Evolutionary conservation across 2,329 filamentous ascomycete species (phyloP).

Genomic region (Monilinia aucupariae): DNA sequence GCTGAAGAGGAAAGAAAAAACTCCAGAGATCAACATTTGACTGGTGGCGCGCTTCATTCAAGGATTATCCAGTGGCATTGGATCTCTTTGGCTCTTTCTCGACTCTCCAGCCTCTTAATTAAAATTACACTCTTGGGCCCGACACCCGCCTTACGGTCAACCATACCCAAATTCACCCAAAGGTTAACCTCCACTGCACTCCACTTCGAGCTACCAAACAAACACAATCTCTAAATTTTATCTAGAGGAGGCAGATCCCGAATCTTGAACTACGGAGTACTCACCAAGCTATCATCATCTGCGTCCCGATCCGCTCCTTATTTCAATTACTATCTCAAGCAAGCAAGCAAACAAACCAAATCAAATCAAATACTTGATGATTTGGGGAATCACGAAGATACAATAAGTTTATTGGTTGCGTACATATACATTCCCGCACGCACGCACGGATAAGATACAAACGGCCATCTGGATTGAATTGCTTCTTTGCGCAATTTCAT

Average conservation of each 20-base stretch:
- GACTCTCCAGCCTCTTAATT: conserved; percentile 18
- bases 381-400: conserved; percentile 1
- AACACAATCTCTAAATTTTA: conserved; percentile 12
- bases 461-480: neutral
- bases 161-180: neutral
- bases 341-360: neutral
- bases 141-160: neutral
- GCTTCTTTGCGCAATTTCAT: neutral
- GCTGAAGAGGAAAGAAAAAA: conserved; percentile 1
- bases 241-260: conserved; percentile 9
- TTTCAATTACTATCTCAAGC: neutral
- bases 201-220: conserved; percentile 11
- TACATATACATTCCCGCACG: neutral
- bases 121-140: conserved; percentile 7
- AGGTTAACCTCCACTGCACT: neutral
- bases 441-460: neutral
- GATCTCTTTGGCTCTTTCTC: conserved; percentile 4
- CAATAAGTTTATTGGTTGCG: neutral
- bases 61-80: conserved; percentile 6
- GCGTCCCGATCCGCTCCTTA: conserved; percentile 6
- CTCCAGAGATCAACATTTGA: neutral
- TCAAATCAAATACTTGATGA: neutral
- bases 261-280: neutral
- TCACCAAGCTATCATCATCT: neutral
- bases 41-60: conserved; percentile 8